Evolutionary conservation across 192 early-diverging fungal genomes (phyloP).

Genomic region (Backusella mclennaniae): DNA sequence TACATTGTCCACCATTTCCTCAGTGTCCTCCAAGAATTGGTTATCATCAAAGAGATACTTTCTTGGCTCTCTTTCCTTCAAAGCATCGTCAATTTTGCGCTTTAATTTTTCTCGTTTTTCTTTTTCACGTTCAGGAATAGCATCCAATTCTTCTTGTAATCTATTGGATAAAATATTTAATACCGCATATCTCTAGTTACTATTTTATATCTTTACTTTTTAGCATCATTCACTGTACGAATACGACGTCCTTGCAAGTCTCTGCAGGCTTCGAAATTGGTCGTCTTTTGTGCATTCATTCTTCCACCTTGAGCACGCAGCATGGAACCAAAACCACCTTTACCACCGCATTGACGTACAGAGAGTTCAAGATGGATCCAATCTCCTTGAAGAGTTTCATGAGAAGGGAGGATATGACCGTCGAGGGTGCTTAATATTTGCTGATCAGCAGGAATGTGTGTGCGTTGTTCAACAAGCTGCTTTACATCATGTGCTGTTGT

Average conservation of each 20-base stretch:
- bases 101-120: constrained; percentile 57
- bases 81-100: constrained; percentile 80
- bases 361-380: constrained; percentile 42
- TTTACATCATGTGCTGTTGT: constrained; percentile 2
- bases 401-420: constrained; percentile 39
- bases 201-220: constrained; percentile 57
- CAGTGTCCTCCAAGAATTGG: constrained; percentile 64
- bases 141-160: constrained; percentile 69
- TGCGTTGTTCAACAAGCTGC: constrained; percentile 38
- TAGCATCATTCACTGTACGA: constrained; percentile 87
- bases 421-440: constrained; percentile 43
- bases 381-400: constrained; percentile 28
- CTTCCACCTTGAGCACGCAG: constrained; percentile 90
- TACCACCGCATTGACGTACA: constrained; percentile 73
- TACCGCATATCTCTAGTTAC: too few relatives aligned
- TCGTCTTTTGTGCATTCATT: constrained; percentile 86
- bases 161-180: constrained; percentile 22
- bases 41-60: constrained; percentile 87
- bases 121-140: constrained; percentile 65
- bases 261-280: constrained; percentile 91
- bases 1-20: constrained; percentile 64
- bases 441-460: constrained; percentile 37
- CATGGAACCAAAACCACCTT: constrained; percentile 96
- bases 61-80: constrained; percentile 59
- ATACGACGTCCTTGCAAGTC: constrained; percentile 90